Base-by-base conservation (phyloP, 2,329 filamentous ascomycete species). In the Penicillium italicum region DNA sequence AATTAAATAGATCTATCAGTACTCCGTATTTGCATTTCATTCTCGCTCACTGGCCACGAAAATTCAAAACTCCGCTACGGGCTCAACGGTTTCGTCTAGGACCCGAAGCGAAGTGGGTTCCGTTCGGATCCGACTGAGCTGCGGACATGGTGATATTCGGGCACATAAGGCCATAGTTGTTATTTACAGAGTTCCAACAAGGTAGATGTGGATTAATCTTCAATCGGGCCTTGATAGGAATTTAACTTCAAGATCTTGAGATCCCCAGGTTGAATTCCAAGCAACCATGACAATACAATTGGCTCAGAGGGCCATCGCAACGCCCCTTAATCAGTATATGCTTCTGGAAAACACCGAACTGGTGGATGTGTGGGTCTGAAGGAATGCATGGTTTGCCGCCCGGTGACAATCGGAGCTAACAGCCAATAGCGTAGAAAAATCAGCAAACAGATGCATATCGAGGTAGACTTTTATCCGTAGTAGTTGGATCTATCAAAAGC, bases 61-160 rank as follows among this genome's bases (percentile, higher is more conserved):
- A 18, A 33, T 31, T 31, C 33, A 12, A 20, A 20, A 42, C 61
- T 62, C 60, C 61, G 56, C 57, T 54, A 55, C 53, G 59, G 59
- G 54, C 52, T 56, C 46, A 59, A 62, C 59, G 57, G 60, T 46
- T 34, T 54, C 45, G 46, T 30, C 33, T 55, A n/a, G 8, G 24
- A 41, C 56, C 52, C 52, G 47, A 7, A 33, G 45, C 11, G n/a
- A 49, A 34, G 44, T 57, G 55, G 55, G 31, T 51, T 55, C 40
- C 53, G 20, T 45, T 55, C 47, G 47, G 52, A 34, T 50, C 53
- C 42, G 42, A 42, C 41, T 16, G 7, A 5, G 14, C n/a, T 36
- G 14, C 22, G 34, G 53, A 37, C 18, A 22, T 18, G 31, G 12
- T 44, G 37, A 33, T 34, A 1, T 34, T 31, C n/a, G 14, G 37